Evolutionary conservation across 176 grass and related monocot genomes (phyloP), one percentile per base, ranked within the genome.

Genomic region (Echinochloa phyllopogon): DNA sequence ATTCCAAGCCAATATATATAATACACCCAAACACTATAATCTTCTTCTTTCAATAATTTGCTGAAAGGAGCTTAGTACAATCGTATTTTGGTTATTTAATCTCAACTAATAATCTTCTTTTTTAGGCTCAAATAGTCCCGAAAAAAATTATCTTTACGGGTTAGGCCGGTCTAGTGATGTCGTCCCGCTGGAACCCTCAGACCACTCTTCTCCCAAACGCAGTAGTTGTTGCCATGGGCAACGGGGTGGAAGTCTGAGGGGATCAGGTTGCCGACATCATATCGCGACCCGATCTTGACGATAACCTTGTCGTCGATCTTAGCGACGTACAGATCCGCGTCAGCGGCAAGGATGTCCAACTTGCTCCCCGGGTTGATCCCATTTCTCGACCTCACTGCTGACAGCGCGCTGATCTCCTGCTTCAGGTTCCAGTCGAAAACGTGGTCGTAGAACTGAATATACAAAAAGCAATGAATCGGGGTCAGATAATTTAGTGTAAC

Each of bases 351-450:
- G 78, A 97, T 92, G 78, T 74, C 55, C 6, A 97, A 80, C 6
- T 82, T 84, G 82, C 94, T 94, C 8, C 87, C 69, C 0, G 89
- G 71, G 72, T 90, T 66, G 24, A 97, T 92, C 4, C 79, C 75
- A 11, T 94, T 97, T 40, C 89, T 45, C 4, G 39, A 69, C 58
- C 94, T 82, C 9, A 97, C 77, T 3, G 89, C 65, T 0, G 92
- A 72, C 71, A 97, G 17, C 20, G 21, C 21, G 75, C 64, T 64
- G 72, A 97, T 94, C 87, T 85, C 85, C 20, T 82, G 82, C 87
- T 90, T 97, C 7, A 97, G 56, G 55, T 91, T 93, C 94, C 94
- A 92, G 48, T 97, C 89, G 53, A 94, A 94, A 5, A 97, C 74
- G 6, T 94, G 91, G 84, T 96, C 94, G 73, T 96, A 96, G 72